These are phyloP conservation scores for Neonectria hederae DNA, from an alignment of 2,329 filamentous ascomycete species.

Conservation along the genomic window DNA sequence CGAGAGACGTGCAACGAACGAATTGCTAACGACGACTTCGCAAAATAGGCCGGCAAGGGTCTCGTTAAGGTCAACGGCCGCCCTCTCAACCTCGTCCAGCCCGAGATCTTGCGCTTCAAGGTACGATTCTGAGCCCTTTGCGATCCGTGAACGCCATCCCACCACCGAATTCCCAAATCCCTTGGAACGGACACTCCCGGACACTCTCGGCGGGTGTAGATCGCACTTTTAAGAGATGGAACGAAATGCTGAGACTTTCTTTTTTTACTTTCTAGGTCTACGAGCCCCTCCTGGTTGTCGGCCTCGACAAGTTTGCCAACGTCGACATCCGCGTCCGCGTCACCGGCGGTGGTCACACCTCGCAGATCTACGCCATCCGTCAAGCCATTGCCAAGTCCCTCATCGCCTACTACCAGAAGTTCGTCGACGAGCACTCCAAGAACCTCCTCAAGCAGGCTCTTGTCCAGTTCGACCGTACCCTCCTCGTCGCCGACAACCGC, in stretches of 20 bases:
- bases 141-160: slow-evolving; percentile 14
- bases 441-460: slow-evolving; percentile 98
- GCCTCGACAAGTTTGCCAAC: slow-evolving; percentile 94
- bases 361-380: slow-evolving; percentile 97
- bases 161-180: slow-evolving; percentile 20
- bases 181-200: slow-evolving; percentile 12
- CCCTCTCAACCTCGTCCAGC: slow-evolving; percentile 92
- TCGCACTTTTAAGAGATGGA: slow-evolving; percentile 9
- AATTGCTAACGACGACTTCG: slow-evolving; percentile 44
- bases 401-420: slow-evolving; percentile 97
- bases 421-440: slow-evolving; percentile 99
- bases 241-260: slow-evolving; percentile 36
- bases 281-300: slow-evolving; percentile 97
- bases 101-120: slow-evolving; percentile 98
- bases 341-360: slow-evolving; percentile 95
- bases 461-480: slow-evolving; percentile 94
- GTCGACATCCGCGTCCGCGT: slow-evolving; percentile 99
- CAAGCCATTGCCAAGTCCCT: slow-evolving; percentile 92
- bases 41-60: slow-evolving; percentile 63
- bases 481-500: slow-evolving; percentile 99
- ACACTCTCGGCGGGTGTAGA: slow-evolving; percentile 1
- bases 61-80: slow-evolving; percentile 99
- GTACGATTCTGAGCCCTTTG: slow-evolving; percentile 56
- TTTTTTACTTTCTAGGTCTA: slow-evolving; percentile 72
- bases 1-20: slow-evolving; percentile 4